Conservation (phyloP, 1,139 yeast species). For the Nadsonia commutata region DNA sequence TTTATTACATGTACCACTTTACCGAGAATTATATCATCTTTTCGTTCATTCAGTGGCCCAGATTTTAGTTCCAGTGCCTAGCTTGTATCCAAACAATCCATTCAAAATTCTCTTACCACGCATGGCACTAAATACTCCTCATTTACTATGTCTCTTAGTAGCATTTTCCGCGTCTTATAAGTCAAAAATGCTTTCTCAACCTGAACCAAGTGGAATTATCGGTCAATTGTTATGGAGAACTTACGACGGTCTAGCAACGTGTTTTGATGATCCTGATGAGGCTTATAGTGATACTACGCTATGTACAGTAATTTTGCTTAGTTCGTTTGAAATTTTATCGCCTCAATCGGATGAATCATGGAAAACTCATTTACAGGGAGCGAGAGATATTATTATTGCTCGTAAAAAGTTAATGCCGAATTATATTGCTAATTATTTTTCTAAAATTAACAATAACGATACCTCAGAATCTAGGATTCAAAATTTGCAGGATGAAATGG, state of each 20-base stretch:
- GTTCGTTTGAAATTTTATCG: slow-evolving; percentile 48
- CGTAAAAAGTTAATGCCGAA: slow-evolving; percentile 19
- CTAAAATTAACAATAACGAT: slow-evolving; percentile 20
- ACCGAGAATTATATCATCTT: slow-evolving; percentile 46
- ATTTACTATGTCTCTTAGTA: slow-evolving; percentile 40
- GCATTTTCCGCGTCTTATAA: slow-evolving; percentile 54
- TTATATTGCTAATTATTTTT: background rate
- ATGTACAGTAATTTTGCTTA: slow-evolving; percentile 45
- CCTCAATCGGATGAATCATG: slow-evolving; percentile 29
- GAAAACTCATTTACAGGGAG: slow-evolving; percentile 55
- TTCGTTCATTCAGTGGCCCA: slow-evolving; percentile 50
- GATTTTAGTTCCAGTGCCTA: slow-evolving; percentile 55
- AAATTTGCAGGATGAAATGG: slow-evolving; percentile 4
- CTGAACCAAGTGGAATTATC: slow-evolving; percentile 31
- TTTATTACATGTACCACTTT: slow-evolving; percentile 41
- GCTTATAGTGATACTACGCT: slow-evolving; percentile 53
- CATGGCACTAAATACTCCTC: slow-evolving; percentile 48
- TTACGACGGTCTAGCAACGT: slow-evolving; percentile 38
- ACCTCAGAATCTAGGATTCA: slow-evolving; percentile 6
- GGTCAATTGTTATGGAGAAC: slow-evolving; percentile 41
- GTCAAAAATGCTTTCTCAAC: slow-evolving; percentile 20
- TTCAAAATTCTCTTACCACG: slow-evolving; percentile 51
- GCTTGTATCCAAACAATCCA: slow-evolving; percentile 46
- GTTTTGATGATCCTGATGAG: slow-evolving; percentile 37
- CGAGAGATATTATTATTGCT: slow-evolving; percentile 51